These are phyloP conservation scores for Trifolium pratense DNA, from an alignment of 306 rosid genomes.

Conservation along the genomic window DNA sequence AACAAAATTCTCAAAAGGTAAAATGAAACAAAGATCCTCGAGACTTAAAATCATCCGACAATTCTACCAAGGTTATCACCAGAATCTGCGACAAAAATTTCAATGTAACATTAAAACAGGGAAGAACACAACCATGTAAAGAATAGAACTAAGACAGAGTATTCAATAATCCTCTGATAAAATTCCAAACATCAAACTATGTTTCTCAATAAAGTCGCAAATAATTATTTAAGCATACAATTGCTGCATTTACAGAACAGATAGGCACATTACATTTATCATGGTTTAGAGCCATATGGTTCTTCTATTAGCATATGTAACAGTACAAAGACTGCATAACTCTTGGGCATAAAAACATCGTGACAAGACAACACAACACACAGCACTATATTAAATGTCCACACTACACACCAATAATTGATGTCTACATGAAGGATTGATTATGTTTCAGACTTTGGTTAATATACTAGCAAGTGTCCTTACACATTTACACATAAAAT, in stretches of 20 bases:
- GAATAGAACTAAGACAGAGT: background rate
- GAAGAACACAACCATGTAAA: background rate
- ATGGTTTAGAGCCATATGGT: background rate
- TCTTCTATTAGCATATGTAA: background rate
- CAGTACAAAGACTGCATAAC: background rate
- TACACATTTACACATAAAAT: background rate
- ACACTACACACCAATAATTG: background rate
- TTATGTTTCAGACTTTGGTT: background rate
- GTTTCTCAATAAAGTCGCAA: background rate
- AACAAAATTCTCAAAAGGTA: constrained; percentile 14
- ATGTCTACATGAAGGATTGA: background rate
- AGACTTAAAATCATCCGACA: constrained; percentile 28
- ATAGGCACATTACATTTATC: background rate
- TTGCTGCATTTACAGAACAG: background rate
- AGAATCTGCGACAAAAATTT: constrained; percentile 39
- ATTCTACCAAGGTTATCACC: constrained; percentile 25
- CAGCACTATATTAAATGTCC: background rate
- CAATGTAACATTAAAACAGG: background rate
- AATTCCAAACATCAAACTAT: constrained; percentile 5
- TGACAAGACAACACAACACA: background rate
- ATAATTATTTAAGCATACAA: background rate
- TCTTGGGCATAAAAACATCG: background rate
- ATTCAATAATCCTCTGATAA: background rate
- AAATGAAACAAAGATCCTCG: constrained; percentile 44
- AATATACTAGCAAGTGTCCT: background rate